Base-by-base conservation (phyloP, 1,139 yeast genomes). In the Hemisphaericaspora xylofermentans region DNA sequence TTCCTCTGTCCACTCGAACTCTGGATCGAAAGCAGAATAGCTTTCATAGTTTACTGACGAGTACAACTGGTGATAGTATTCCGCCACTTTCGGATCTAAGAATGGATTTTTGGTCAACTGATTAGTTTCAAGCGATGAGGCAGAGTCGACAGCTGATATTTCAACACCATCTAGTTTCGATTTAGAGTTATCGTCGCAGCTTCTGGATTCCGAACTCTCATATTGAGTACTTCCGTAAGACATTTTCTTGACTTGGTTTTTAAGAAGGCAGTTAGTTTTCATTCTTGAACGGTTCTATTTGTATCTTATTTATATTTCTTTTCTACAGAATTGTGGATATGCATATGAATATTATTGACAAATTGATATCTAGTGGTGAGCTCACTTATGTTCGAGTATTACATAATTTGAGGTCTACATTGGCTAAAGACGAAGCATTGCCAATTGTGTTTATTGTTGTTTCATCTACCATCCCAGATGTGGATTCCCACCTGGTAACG, bases 11-110 rank as follows among this genome's bases (percentile, higher is more conserved):
- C 71, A 65, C 8, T 58, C 54, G 38, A 58, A 57, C 1, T 56
- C 52, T 1, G 69, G 69, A 46, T 66, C 70, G 36, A 65, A 61
- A 8, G 46, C 60, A 27, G 51, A 52, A 33, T 62, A 55, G 45
- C 71, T 61, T 46, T 66, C 71, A 46, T 66, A 66, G 3, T 60
- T 38, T 29, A 58, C 53, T 3, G 47, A 49, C 22, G 61, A 66
- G 40, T 66, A 66, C 12, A 66, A 31, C 12, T 51, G 45, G 6
- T 54, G 48, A 42, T 63, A 66, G 39, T 60, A 54, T 8, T 56
- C 62, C 9, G 61, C 63, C 8, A 59, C 57, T n/a, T 48, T 49
- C 0, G 66, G 66, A 41, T 66, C 70, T 37, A 55, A 49, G 41
- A 65, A 64, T 1, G 42, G 42, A 18, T 39, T 46, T 22, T 38